Evolutionary conservation across 2,329 filamentous ascomycete species (phyloP), one percentile per base, ranked within the genome.

Genomic region (Trichocomaceae sp.): DNA sequence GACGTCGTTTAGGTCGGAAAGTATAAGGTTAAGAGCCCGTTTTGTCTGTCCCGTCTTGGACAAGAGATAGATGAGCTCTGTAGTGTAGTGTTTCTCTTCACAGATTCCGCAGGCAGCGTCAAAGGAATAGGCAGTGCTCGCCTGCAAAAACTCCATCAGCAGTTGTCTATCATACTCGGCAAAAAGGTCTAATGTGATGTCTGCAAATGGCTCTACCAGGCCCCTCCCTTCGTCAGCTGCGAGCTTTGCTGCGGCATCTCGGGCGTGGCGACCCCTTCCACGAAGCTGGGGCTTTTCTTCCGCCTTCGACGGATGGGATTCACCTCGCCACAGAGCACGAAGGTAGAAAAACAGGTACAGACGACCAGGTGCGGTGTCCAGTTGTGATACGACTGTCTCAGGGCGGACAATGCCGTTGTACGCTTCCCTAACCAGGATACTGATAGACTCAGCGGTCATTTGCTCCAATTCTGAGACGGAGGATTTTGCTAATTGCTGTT

Each of bases 41-140:
- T 96, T 95, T 63, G 90, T 93, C 69, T 96, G 86, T 0, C 93
- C 93, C 0, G 90, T 97, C 69, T 96, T 96, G 57, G 90, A 95
- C 64, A 97, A 87, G 1, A 99, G 82, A 65, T 93, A 93, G 13
- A 99, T 92, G n/a, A 97, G 81, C 68, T 99, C 93, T 37, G 90
- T 87, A 47, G 95, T 87, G 70, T 88, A 97, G 61, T 86, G 84
- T 61, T 83, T 81, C 13, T 79, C 75, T 70, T 97, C 90, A 66
- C 93, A 99, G 63, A 95, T 79, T 75, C 81, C 59, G 74, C 87
- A 69, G 73, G 75, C 76, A 19, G 62, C 86, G 64, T 93, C 90
- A 62, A 96, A 90, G n/a, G 84, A 84, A 69, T 97, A 99, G 1
- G 85, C 86, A 8, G 89, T 91, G 7, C 89, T 93, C 3, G 83